These are phyloP conservation scores for Ganoderma sp. DNA, from an alignment of 1,284 basidiomycete species.

Conservation along the genomic window DNA sequence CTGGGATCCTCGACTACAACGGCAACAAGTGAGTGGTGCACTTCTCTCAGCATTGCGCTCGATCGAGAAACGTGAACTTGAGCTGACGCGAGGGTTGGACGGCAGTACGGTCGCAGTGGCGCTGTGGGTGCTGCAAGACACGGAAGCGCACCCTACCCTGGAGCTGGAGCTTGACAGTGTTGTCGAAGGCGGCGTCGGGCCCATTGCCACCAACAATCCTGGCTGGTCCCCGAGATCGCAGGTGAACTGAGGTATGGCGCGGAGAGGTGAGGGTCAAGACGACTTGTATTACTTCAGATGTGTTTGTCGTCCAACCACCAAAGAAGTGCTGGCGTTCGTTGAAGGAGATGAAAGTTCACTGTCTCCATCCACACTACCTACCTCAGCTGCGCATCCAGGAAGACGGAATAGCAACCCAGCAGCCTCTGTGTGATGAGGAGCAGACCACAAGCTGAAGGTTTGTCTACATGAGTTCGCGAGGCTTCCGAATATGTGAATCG, in stretches of 20 bases:
- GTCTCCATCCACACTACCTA: too few relatives aligned
- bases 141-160: constrained; percentile 56
- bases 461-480: too few relatives aligned
- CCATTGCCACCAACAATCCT: constrained; percentile 64
- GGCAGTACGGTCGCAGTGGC: constrained; percentile 72
- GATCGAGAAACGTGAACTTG: too few relatives aligned
- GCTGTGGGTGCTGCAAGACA: constrained; percentile 67
- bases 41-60: too few relatives aligned
- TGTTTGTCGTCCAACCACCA: background rate
- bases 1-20: constrained; percentile 74
- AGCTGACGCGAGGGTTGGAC: background rate
- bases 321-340: too few relatives aligned
- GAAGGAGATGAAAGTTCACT: too few relatives aligned
- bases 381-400: too few relatives aligned
- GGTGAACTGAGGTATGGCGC: background rate
- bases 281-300: background rate
- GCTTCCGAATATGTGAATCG: too few relatives aligned
- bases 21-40: constrained; percentile 65
- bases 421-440: too few relatives aligned
- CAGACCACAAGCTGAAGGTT: too few relatives aligned
- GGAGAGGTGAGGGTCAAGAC: background rate
- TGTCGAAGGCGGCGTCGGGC: constrained; percentile 69
- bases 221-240: constrained; percentile 45
- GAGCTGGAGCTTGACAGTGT: constrained; percentile 60
- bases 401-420: too few relatives aligned